Conservation (phyloP, 2,329 filamentous ascomycete genomes). For the Nectriaceae sp. region DNA sequence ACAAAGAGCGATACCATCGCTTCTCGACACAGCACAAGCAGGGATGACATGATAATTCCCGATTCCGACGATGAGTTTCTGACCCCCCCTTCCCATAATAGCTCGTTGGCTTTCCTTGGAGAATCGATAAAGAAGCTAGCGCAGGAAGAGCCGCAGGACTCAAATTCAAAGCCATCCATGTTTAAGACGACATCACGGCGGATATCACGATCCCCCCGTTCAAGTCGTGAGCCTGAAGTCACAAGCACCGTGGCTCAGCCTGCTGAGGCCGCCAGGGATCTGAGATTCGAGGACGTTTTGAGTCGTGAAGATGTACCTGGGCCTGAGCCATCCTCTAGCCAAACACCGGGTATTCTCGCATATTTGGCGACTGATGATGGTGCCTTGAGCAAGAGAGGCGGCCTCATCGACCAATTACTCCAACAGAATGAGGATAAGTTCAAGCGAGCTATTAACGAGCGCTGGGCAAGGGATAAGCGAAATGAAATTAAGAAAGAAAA, state of each 20-base stretch:
- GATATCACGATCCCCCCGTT: not conserved
- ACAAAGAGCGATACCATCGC: not conserved
- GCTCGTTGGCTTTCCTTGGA: slow-evolving; percentile 13
- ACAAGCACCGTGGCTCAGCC: not conserved
- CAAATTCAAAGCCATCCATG: not conserved
- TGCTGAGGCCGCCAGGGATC: not conserved
- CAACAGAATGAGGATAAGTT: slow-evolving; percentile 52
- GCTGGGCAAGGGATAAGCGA: slow-evolving; percentile 47
- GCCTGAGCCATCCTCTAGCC: slow-evolving; percentile 19
- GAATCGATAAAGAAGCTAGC: slow-evolving; percentile 2
- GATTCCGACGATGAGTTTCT: slow-evolving; percentile 61
- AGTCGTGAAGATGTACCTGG: not conserved
- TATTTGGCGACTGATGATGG: slow-evolving; percentile 32
- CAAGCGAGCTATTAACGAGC: slow-evolving; percentile 47
- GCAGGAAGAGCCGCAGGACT: not conserved
- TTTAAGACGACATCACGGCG: not conserved
- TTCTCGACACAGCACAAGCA: slow-evolving; percentile 12
- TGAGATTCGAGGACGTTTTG: not conserved
- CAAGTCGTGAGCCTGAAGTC: not conserved
- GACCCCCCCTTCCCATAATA: slow-evolving; percentile 33
- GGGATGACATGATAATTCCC: slow-evolving; percentile 46
- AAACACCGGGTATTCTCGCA: slow-evolving; percentile 30
- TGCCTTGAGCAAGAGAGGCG: slow-evolving; percentile 38
- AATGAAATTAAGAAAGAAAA: slow-evolving; percentile 52
- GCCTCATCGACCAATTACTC: slow-evolving; percentile 43